phyloP scores from a whole-genome alignment of 257 asterid genomes.

The Anisodus tanguticus region DNA sequence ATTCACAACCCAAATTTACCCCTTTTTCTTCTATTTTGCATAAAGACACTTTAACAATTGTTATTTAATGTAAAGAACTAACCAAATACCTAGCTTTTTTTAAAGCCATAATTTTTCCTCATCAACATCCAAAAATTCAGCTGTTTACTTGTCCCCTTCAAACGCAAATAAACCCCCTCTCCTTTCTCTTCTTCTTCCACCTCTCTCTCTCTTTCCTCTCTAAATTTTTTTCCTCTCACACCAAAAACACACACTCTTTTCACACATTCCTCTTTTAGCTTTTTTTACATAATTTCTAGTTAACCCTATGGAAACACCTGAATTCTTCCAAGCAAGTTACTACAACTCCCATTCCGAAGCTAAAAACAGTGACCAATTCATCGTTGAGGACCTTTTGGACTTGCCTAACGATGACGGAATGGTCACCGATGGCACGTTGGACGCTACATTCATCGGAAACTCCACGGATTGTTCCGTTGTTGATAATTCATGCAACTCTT shows the following conservation, averaged over 20 bases:
- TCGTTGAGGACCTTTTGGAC: constrained; percentile 80
- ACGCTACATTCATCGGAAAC: constrained; percentile 33
- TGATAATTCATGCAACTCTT: constrained; percentile 62
- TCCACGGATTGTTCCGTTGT: constrained; percentile 51
- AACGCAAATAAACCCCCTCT: constrained; percentile 71
- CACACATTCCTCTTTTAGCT: not conserved
- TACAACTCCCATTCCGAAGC: constrained; percentile 49
- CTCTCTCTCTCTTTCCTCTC: constrained; percentile 38
- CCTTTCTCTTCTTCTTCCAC: constrained; percentile 31
- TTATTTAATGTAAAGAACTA: constrained; percentile 32
- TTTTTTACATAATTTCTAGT: not conserved
- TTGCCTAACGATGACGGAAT: constrained; percentile 66
- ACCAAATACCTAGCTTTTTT: constrained; percentile 40
- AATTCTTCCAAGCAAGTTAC: constrained; percentile 53
- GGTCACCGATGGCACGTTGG: constrained; percentile 39
- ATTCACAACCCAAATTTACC: not conserved
- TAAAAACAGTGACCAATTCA: constrained; percentile 58
- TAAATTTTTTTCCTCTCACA: constrained; percentile 31
- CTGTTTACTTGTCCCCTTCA: constrained; percentile 52
- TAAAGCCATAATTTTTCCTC: constrained; percentile 67
- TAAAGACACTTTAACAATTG: constrained; percentile 28
- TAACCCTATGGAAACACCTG: constrained; percentile 60
- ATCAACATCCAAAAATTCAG: constrained; percentile 67
- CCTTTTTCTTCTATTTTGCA: not conserved
- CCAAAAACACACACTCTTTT: constrained; percentile 32